Base-by-base conservation (phyloP, 1,139 yeast genomes). In the Arxiozyma slooffiae region DNA sequence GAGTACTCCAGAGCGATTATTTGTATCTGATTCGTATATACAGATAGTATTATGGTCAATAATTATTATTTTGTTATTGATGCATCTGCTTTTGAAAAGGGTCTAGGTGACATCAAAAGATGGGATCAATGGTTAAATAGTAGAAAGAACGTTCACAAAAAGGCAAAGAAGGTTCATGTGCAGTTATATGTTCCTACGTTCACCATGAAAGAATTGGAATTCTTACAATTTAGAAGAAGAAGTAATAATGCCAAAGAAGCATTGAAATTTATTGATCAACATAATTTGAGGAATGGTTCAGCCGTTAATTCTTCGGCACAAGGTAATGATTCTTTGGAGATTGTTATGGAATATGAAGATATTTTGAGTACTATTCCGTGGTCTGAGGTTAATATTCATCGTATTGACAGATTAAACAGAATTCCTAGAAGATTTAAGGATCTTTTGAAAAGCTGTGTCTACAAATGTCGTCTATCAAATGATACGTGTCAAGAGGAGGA, bases 71-170 rank as follows among this genome's bases (percentile, higher is more conserved):
- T 63, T 50, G 62, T 64, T 20, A 48, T 64, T 24, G 68, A 64
- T 46, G 64, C 67, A 7, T 62, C 67, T 9, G 59, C 67, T 9
- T 60, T 64, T 44, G 67, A 64, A 52, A 62, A 59, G 48, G 68
- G 67, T 20, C 48, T 64, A 39, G 68, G 68, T 1, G 63, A 63
- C 50, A 58, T 64, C 39, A 59, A 58, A 46, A 56, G 64, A 48
- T 64, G 67, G 68, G 58, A 58, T 47, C 47, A 51, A 24, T 39
- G 42, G 44, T 39, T 47, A 20, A 26, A 24, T 43, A 24, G 44
- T 36, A 38, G 36, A 30, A 30, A 42, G 8, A 39, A 48, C 21
- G 38, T 17, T 18, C 39, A 43, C 26, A 55, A 56, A 26, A 49
- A 53, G 16, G 49, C 52, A n/a, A 49, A 53, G 21, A 53, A 36